phyloP scores from a whole-genome alignment of 2,329 filamentous ascomycete genomes.

The Chrysosporium keratinophilum region DNA sequence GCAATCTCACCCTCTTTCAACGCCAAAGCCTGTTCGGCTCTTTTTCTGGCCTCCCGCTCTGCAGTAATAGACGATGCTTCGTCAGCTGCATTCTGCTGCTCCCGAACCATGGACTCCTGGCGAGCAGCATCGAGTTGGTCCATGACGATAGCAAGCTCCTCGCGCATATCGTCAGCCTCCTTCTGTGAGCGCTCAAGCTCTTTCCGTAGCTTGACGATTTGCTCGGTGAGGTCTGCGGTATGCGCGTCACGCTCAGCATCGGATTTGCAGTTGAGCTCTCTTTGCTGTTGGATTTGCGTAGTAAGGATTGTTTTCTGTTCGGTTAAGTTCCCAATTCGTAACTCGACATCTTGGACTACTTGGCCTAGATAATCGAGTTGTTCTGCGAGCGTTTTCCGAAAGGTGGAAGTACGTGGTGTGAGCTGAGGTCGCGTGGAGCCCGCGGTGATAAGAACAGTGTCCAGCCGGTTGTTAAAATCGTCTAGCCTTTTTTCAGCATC shows the following conservation, averaged over 20 bases:
- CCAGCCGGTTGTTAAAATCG: slow-evolving; percentile 53
- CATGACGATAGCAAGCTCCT: slow-evolving; percentile 34
- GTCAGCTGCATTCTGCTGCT: slow-evolving; percentile 25
- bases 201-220: slow-evolving; percentile 52
- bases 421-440: slow-evolving; percentile 35
- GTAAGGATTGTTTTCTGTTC: slow-evolving; percentile 85
- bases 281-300: slow-evolving; percentile 89
- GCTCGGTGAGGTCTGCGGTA: slow-evolving; percentile 37
- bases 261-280: slow-evolving; percentile 80
- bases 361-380: slow-evolving; percentile 67
- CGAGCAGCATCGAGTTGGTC: slow-evolving; percentile 36
- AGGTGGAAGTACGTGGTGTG: slow-evolving; percentile 46
- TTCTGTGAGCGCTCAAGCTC: slow-evolving; percentile 48
- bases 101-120: slow-evolving; percentile 28
- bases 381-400: slow-evolving; percentile 50
- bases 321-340: slow-evolving; percentile 63
- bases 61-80: slow-evolving; percentile 23
- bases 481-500: slow-evolving; percentile 47
- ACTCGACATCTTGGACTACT: slow-evolving; percentile 69
- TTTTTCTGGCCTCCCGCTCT: slow-evolving; percentile 23
- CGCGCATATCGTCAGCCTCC: slow-evolving; percentile 31
- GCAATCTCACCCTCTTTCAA: slow-evolving; percentile 21
- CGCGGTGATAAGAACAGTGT: slow-evolving; percentile 45
- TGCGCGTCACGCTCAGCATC: slow-evolving; percentile 49
- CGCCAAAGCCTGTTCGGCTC: slow-evolving; percentile 17